A percentile compares a stretch with the other conserved stretches of the same genome.
Conservation (phyloP, 2,329 filamentous ascomycete genomes). For the Ambrosiella xylebori region DNA sequence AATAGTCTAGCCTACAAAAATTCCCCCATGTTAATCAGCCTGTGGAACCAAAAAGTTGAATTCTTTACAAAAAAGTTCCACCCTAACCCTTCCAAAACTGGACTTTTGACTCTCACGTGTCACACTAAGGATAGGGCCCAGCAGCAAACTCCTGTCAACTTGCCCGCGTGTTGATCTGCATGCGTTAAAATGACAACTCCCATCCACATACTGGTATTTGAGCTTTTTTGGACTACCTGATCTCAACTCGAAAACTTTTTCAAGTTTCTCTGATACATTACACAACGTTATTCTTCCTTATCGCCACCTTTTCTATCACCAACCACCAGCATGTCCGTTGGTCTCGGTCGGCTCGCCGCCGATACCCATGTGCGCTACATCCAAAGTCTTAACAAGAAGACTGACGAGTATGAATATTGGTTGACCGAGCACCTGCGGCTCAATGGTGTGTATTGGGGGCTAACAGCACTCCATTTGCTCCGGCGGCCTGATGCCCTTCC, state of each 20-base stretch:
- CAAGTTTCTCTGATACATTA: neutral
- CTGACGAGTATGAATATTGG: constrained; percentile 95
- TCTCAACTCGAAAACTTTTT: neutral
- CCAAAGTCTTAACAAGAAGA: constrained; percentile 75
- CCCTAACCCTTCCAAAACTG: too few relatives aligned
- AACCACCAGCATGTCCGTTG: neutral
- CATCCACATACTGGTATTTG: too few relatives aligned
- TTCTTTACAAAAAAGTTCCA: too few relatives aligned
- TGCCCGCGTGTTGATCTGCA: too few relatives aligned
- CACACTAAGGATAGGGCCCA: too few relatives aligned
- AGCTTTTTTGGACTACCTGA: too few relatives aligned
- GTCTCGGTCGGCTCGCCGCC: constrained; percentile 19
- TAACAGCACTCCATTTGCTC: constrained; percentile 75
- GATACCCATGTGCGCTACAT: constrained; percentile 75
- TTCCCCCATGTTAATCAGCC: too few relatives aligned
- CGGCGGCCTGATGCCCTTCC: constrained; percentile 66
- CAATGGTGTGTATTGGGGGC: constrained; percentile 92
- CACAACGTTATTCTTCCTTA: neutral
- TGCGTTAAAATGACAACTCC: too few relatives aligned
- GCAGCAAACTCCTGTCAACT: too few relatives aligned
- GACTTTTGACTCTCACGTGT: too few relatives aligned
- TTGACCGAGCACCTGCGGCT: constrained; percentile 90
- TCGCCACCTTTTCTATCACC: neutral
- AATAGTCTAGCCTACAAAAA: too few relatives aligned
- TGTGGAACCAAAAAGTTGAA: too few relatives aligned